Conservation (phyloP, 2,329 filamentous ascomycete genomes). For the Fusarium ambrosium region DNA sequence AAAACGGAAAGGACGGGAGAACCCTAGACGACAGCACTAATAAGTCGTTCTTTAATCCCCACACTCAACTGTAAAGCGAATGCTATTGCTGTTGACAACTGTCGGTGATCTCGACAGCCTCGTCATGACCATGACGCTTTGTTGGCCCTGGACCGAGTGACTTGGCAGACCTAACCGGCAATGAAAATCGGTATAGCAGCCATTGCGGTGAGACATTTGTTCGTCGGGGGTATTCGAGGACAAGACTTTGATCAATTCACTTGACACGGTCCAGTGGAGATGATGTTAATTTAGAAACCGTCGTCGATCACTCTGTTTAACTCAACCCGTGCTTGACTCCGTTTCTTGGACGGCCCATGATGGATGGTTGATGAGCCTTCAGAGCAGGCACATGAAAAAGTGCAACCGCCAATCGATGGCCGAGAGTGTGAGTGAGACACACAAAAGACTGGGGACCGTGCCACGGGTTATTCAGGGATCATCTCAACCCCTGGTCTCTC, state of each 20-base stretch:
- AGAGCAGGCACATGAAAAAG: slow-evolving; percentile 12
- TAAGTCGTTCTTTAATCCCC: slow-evolving; percentile 19
- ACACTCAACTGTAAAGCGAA: slow-evolving; percentile 16
- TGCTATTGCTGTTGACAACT: slow-evolving; percentile 20
- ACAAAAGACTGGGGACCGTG: slow-evolving; percentile 34
- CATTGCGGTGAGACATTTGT: slow-evolving; percentile 3
- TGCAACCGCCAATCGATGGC: slow-evolving; percentile 26
- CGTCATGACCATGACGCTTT: slow-evolving; percentile 9
- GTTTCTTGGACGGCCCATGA: slow-evolving; percentile 31
- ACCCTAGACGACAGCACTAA: slow-evolving; percentile 5
- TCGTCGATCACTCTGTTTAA: slow-evolving; percentile 36
- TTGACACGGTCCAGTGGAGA: slow-evolving; percentile 17
- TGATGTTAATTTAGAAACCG: slow-evolving; percentile 30
- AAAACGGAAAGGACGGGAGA: slow-evolving; percentile 9
- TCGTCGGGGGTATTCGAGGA: slow-evolving; percentile 1
- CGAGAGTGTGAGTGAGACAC: slow-evolving; percentile 42
- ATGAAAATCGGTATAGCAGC: background rate
- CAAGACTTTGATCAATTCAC: slow-evolving; percentile 5
- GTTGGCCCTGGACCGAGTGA: slow-evolving; percentile 5
- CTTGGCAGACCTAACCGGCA: background rate
- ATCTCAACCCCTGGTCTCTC: slow-evolving; percentile 36
- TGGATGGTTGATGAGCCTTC: slow-evolving; percentile 18
- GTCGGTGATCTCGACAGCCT: slow-evolving; percentile 30
- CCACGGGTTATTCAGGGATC: slow-evolving; percentile 39
- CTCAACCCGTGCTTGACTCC: slow-evolving; percentile 33